These are phyloP conservation scores for Monosporozyma solicola DNA, from an alignment of 805 yeast genomes.

Conservation along the genomic window DNA sequence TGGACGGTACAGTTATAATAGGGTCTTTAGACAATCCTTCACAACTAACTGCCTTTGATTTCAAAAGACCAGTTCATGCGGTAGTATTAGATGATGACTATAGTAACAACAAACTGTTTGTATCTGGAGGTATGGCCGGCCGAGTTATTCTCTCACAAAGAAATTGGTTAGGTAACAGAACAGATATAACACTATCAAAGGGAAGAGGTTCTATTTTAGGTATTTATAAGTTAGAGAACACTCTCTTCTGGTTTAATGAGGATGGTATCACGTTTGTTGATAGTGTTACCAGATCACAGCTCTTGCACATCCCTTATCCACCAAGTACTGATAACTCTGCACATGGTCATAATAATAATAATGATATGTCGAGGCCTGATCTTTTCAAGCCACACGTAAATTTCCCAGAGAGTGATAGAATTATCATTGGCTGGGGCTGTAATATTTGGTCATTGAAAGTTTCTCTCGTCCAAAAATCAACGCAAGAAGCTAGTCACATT, in stretches of 20 bases:
- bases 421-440: slow-evolving; percentile 76
- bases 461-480: slow-evolving; percentile 14
- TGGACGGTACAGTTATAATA: slow-evolving; percentile 87
- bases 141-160: slow-evolving; percentile 63
- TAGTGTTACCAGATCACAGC: slow-evolving; percentile 38
- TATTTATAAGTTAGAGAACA: slow-evolving; percentile 51
- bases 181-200: slow-evolving; percentile 54
- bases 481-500: slow-evolving; percentile 9
- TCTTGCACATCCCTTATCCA: slow-evolving; percentile 42
- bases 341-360: slow-evolving; percentile 40
- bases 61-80: slow-evolving; percentile 80
- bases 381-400: slow-evolving; percentile 75
- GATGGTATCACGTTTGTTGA: slow-evolving; percentile 66
- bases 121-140: slow-evolving; percentile 89
- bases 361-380: slow-evolving; percentile 50
- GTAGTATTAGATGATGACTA: slow-evolving; percentile 74
- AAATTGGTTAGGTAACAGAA: slow-evolving; percentile 81
- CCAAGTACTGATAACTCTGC: slow-evolving; percentile 30
- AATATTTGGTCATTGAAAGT: slow-evolving; percentile 63
- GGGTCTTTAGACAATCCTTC: slow-evolving; percentile 51
- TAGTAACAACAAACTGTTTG: slow-evolving; percentile 49
- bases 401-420: slow-evolving; percentile 52
- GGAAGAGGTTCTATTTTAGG: slow-evolving; percentile 63
- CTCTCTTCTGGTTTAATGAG: slow-evolving; percentile 79
- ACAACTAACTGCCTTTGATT: slow-evolving; percentile 68